A percentile compares a stretch with the other conserved stretches of the same genome.
Evolutionary conservation across 106 monocot species (phyloP).

Genomic region (Phalaenopsis aphrodite): DNA sequence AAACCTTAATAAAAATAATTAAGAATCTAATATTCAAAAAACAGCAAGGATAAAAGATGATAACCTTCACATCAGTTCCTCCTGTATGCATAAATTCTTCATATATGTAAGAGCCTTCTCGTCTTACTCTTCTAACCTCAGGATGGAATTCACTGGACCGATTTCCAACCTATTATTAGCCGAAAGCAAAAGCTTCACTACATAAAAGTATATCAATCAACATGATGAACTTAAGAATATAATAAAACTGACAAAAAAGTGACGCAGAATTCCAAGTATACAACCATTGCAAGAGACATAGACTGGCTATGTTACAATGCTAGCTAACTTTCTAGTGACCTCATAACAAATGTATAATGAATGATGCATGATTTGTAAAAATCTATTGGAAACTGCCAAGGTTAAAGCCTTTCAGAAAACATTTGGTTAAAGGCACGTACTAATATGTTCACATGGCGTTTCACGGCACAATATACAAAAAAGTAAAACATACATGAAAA

Average conservation of each 20-base stretch:
- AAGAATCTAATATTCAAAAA: background rate
- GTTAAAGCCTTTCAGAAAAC: background rate
- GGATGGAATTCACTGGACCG: conserved; percentile 98
- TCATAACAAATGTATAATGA: background rate
- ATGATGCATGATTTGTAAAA: background rate
- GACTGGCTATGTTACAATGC: background rate
- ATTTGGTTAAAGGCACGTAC: background rate
- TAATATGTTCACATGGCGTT: background rate
- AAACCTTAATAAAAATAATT: background rate
- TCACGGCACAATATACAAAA: background rate
- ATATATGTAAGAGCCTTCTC: conserved; percentile 96
- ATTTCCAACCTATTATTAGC: conserved; percentile 66
- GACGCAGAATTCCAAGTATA: background rate
- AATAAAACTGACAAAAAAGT: background rate
- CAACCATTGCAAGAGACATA: background rate
- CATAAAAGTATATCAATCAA: conserved; percentile 2
- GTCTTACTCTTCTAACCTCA: conserved; percentile 88
- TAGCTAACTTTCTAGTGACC: background rate
- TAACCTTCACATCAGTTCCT: conserved; percentile 98
- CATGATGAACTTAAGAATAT: background rate
- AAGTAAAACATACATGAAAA: background rate
- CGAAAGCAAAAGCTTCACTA: background rate
- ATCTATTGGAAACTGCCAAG: background rate
- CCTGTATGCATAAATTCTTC: conserved; percentile 99
- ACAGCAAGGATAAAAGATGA: background rate